phyloP scores from a whole-genome alignment of 2,329 filamentous ascomycete genomes.

The Alternaria ethzedia region DNA sequence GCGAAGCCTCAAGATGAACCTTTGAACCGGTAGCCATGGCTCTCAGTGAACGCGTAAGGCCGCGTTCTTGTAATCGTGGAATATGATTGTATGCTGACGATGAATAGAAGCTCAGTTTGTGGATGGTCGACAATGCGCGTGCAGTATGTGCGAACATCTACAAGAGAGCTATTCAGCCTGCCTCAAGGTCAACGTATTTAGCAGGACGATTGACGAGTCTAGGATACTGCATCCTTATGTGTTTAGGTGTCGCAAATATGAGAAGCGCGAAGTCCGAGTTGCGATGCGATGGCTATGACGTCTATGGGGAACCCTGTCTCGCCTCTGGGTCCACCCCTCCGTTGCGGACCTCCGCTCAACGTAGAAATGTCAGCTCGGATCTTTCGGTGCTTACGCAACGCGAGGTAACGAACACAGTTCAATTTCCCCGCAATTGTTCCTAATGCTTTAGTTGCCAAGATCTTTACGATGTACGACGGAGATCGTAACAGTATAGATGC shows the following conservation, averaged over 20 bases:
- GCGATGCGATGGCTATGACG: conserved; percentile 4
- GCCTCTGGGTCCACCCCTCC: background rate
- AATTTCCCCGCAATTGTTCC: background rate
- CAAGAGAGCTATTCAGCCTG: background rate
- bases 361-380: background rate
- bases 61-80: background rate
- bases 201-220: background rate
- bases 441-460: background rate
- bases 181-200: background rate
- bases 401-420: background rate
- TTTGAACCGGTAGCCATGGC: conserved; percentile 43
- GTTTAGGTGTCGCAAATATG: background rate
- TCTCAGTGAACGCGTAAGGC: background rate
- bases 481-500: background rate
- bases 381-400: background rate
- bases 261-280: background rate
- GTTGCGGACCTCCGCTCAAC: background rate
- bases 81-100: background rate
- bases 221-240: background rate
- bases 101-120: background rate
- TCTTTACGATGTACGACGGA: background rate
- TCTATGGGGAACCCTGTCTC: conserved; percentile 7
- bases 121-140: background rate
- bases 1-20: conserved; percentile 51
- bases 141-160: background rate